These are phyloP conservation scores for Trapa bicornis DNA, from an alignment of 345 rosid genomes.

Conservation along the genomic window DNA sequence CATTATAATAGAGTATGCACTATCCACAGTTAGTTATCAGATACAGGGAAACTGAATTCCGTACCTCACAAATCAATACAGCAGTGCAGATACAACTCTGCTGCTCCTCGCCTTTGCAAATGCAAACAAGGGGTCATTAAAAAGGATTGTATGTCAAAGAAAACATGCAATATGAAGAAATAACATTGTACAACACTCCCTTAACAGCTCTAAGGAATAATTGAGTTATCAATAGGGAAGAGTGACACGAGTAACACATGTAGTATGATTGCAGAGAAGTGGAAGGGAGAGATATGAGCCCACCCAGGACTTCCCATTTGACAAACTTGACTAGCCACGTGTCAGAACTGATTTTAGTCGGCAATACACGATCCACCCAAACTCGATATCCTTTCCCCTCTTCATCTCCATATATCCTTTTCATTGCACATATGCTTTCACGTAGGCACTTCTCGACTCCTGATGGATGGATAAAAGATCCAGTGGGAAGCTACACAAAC, in stretches of 20 bases:
- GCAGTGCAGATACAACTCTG: constrained; percentile 43
- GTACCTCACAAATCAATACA: constrained; percentile 45
- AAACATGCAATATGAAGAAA: neutral
- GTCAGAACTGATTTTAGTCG: constrained; percentile 42
- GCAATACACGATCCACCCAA: constrained; percentile 69
- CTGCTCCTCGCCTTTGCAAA: constrained; percentile 43
- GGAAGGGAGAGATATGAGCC: constrained; percentile 10
- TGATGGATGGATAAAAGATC: constrained; percentile 55
- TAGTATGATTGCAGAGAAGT: neutral
- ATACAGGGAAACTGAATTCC: neutral
- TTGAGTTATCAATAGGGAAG: neutral
- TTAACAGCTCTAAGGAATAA: neutral
- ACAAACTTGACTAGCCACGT: constrained; percentile 64
- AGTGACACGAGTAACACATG: neutral
- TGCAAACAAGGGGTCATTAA: neutral
- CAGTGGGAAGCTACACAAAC: constrained; percentile 41
- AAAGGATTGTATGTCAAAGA: neutral
- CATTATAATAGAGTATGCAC: neutral
- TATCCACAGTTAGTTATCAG: neutral
- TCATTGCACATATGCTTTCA: constrained; percentile 38
- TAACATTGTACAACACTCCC: neutral
- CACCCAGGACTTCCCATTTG: constrained; percentile 72
- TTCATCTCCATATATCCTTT: constrained; percentile 55
- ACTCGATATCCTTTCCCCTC: constrained; percentile 58
- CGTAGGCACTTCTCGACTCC: constrained; percentile 51